phyloP scores from a whole-genome alignment of 306 rosid species.

The Lathyrus sativus region DNA sequence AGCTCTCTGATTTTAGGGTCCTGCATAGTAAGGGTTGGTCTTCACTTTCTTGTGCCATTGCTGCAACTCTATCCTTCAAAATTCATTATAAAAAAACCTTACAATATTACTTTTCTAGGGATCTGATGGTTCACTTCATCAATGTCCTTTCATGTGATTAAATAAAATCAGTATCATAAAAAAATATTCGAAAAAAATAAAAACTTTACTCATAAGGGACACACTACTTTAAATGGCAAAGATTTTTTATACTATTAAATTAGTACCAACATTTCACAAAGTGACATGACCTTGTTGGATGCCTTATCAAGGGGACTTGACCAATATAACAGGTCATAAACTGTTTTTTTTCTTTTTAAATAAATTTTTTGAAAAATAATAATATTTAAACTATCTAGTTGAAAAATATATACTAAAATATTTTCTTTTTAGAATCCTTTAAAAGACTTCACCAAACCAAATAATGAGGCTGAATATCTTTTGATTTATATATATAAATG shows the following conservation, averaged over 20 bases:
- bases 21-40: conserved; percentile 32
- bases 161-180: conserved; percentile 34
- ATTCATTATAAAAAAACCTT: background rate
- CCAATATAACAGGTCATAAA: conserved; percentile 23
- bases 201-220: conserved; percentile 39
- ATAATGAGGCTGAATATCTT: too few species aligned
- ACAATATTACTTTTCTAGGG: conserved; percentile 22
- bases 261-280: conserved; percentile 32
- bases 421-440: too few species aligned
- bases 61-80: conserved; percentile 38
- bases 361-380: too few species aligned
- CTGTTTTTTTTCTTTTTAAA: background rate
- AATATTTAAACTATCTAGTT: too few species aligned
- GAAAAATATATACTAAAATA: too few species aligned
- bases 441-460: too few species aligned
- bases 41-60: conserved; percentile 44
- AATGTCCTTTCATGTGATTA: conserved; percentile 46
- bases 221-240: conserved; percentile 40
- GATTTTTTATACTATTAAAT: conserved; percentile 30
- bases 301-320: conserved; percentile 37
- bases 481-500: too few species aligned
- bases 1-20: conserved; percentile 22
- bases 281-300: conserved; percentile 37
- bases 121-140: conserved; percentile 40
- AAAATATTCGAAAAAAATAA: background rate